phyloP scores from a whole-genome alignment of 768 basidiomycete species.

The Tylopilus felleus region DNA sequence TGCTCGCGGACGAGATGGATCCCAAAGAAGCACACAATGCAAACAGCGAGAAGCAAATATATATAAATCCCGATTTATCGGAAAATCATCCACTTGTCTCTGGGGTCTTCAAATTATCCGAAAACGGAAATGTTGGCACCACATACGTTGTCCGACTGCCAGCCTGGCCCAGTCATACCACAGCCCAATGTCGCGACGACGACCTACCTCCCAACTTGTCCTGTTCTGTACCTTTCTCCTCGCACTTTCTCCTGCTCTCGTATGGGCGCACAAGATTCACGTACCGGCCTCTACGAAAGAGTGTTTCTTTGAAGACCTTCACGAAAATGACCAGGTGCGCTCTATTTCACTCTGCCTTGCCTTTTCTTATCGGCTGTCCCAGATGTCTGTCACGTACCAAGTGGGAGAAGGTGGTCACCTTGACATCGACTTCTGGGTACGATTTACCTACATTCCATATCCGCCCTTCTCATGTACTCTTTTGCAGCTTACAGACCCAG shows the following conservation, averaged over 20 bases:
- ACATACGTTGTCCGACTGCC: too few species aligned
- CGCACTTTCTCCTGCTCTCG: slow-evolving; percentile 32
- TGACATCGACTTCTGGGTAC: slow-evolving; percentile 96
- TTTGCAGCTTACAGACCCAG: slow-evolving; percentile 76
- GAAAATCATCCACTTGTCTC: slow-evolving; percentile 17
- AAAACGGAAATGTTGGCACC: neutral
- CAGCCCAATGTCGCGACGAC: slow-evolving; percentile 35
- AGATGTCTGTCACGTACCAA: slow-evolving; percentile 99
- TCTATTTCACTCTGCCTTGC: neutral
- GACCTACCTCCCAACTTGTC: slow-evolving; percentile 35
- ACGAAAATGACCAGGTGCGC: slow-evolving; percentile 81
- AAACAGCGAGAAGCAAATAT: too few species aligned
- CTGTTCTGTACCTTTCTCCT: slow-evolving; percentile 41
- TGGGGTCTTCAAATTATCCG: slow-evolving; percentile 26
- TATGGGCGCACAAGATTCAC: slow-evolving; percentile 67
- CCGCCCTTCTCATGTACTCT: slow-evolving; percentile 4
- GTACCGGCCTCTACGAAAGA: slow-evolving; percentile 80
- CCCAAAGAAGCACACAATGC: too few species aligned
- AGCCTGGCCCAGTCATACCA: too few species aligned
- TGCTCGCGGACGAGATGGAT: too few species aligned
- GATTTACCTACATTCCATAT: slow-evolving; percentile 11
- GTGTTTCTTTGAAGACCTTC: slow-evolving; percentile 95
- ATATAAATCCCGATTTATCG: slow-evolving; percentile 5
- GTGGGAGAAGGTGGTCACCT: slow-evolving; percentile 95
- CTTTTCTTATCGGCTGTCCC: neutral